Evolutionary conservation across 2,329 filamentous ascomycete species (phyloP).

Genomic region (Aspergillus sp.): DNA sequence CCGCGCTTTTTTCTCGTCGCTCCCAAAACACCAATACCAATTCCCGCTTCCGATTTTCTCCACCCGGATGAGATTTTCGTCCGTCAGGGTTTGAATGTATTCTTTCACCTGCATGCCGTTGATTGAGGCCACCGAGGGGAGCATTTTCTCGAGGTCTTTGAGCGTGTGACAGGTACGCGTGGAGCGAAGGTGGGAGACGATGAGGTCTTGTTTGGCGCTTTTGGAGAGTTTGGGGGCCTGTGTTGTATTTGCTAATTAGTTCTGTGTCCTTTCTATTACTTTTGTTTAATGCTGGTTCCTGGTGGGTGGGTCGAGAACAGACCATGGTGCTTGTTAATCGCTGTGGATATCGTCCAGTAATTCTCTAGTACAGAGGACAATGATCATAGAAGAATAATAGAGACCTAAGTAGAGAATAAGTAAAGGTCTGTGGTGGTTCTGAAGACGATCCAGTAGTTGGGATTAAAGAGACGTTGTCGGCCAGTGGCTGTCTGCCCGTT

Average conservation of each 20-base stretch:
- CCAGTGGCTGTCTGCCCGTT: too few relatives aligned
- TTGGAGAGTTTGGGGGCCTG: constrained; percentile 51
- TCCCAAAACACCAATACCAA: constrained; percentile 64
- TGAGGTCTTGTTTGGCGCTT: constrained; percentile 51
- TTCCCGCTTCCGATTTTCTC: constrained; percentile 66
- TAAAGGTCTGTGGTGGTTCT: too few relatives aligned
- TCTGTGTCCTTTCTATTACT: neutral
- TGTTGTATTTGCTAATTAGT: neutral
- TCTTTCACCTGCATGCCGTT: constrained; percentile 63
- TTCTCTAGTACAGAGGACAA: too few relatives aligned
- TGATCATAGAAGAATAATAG: too few relatives aligned
- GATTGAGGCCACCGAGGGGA: constrained; percentile 57
- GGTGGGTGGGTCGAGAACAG: neutral
- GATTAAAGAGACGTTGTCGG: too few relatives aligned
- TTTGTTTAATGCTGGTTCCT: neutral
- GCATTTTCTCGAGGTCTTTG: constrained; percentile 60
- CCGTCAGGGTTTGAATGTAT: constrained; percentile 55
- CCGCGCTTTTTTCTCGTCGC: constrained; percentile 48
- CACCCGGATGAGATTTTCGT: constrained; percentile 56
- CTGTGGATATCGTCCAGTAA: too few relatives aligned
- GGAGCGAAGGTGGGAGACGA: constrained; percentile 54
- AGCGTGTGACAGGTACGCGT: constrained; percentile 57
- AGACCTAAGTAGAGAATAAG: too few relatives aligned
- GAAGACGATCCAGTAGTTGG: too few relatives aligned
- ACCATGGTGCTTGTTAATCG: neutral